These are phyloP conservation scores for Rhododendron kiyosumense DNA, from an alignment of 148 eudicot genomes.

Conservation along the genomic window DNA sequence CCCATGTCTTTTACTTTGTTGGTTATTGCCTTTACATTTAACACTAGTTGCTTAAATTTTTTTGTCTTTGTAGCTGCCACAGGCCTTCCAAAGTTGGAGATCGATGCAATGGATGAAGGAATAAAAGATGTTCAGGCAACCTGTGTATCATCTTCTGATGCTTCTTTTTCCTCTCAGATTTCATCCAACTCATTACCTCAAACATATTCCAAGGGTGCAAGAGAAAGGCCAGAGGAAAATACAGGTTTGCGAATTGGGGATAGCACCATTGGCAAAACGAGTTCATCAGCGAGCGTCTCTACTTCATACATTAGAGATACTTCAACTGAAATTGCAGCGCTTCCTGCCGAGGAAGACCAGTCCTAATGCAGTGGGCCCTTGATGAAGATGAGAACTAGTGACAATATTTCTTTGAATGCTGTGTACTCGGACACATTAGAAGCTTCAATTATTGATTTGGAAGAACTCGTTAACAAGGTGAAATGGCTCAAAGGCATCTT, in stretches of 20 bases:
- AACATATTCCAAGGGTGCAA: conserved; percentile 12
- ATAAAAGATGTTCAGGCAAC: conserved; percentile 19
- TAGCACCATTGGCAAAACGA: conserved; percentile 23
- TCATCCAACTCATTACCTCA: conserved; percentile 33
- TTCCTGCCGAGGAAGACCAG: conserved; percentile 19
- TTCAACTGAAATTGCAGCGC: conserved; percentile 22
- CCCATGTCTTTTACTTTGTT: not conserved
- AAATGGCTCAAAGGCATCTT: conserved; percentile 53
- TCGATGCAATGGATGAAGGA: conserved; percentile 15
- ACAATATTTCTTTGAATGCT: conserved; percentile 31
- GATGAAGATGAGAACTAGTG: conserved; percentile 25
- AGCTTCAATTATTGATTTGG: conserved; percentile 46
- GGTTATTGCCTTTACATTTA: not conserved
- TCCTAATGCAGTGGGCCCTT: conserved; percentile 16
- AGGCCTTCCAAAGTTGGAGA: conserved; percentile 7
- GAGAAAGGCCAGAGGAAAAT: conserved; percentile 7
- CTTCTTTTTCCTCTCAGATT: conserved; percentile 35
- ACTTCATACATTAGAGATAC: conserved; percentile 29
- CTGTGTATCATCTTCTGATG: conserved; percentile 26
- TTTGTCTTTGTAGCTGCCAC: conserved; percentile 6
- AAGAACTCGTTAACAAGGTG: conserved; percentile 58
- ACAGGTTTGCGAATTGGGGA: conserved; percentile 11
- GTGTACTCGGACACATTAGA: conserved; percentile 37
- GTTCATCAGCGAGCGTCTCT: conserved; percentile 41
- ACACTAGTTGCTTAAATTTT: not conserved